phyloP scores from a whole-genome alignment of 2,329 filamentous ascomycete genomes.

The Talaromyces islandicus region DNA sequence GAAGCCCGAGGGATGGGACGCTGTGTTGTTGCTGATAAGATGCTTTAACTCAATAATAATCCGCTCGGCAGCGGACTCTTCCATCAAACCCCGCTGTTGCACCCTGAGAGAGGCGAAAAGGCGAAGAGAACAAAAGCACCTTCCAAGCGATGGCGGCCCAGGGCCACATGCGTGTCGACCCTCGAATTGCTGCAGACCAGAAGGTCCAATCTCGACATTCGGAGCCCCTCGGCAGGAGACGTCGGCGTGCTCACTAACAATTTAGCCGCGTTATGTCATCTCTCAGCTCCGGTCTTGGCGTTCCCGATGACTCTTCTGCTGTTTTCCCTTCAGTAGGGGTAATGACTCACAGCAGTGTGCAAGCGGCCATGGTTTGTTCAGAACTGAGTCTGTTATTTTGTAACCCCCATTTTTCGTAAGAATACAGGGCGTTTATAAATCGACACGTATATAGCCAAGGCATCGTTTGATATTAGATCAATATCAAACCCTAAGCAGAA shows the following conservation, averaged over 20 bases:
- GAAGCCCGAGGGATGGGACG: neutral
- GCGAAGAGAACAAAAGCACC: neutral
- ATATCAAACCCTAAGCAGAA: neutral
- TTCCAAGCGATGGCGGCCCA: neutral
- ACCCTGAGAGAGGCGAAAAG: neutral
- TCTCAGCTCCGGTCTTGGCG: neutral
- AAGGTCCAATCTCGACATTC: neutral
- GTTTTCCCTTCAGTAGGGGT: neutral
- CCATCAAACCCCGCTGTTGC: neutral
- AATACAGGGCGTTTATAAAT: neutral
- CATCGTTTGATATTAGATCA: neutral
- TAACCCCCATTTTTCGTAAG: neutral
- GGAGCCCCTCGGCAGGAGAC: slow-evolving; percentile 6
- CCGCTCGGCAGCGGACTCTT: neutral
- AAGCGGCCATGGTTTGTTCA: neutral
- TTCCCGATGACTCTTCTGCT: neutral
- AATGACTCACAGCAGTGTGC: too few relatives aligned
- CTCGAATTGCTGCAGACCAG: slow-evolving; percentile 5
- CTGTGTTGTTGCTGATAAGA: neutral
- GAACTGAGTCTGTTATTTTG: neutral
- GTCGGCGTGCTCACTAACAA: neutral
- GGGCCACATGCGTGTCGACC: slow-evolving; percentile 8
- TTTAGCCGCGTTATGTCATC: neutral
- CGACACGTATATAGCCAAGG: neutral
- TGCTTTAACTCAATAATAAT: neutral